phyloP scores from a whole-genome alignment of 495 filamentous ascomycete species.

The Penicillium herquei region DNA sequence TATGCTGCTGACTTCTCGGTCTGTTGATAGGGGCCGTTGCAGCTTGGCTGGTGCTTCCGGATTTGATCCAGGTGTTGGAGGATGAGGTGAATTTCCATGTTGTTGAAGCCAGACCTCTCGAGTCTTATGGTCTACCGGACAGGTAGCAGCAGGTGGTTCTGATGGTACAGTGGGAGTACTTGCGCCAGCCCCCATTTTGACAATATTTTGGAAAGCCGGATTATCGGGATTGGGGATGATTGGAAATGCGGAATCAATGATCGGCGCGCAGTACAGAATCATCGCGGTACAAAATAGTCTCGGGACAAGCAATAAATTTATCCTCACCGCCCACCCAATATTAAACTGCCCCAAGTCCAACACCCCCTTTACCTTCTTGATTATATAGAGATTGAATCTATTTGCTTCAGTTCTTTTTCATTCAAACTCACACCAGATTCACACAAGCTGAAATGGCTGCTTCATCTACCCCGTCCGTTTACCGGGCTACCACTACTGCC shows the following conservation, averaged over 20 bases:
- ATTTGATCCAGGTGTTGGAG: slow-evolving; percentile 28
- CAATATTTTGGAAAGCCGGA: background rate
- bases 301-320: slow-evolving; percentile 23
- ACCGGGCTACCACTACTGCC: slow-evolving; percentile 90
- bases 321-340: slow-evolving; percentile 31
- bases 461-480: slow-evolving; percentile 50
- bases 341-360: background rate
- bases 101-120: slow-evolving; percentile 77
- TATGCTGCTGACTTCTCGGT: slow-evolving; percentile 80
- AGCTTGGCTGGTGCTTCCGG: slow-evolving; percentile 35
- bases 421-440: too few species aligned
- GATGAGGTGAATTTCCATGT: slow-evolving; percentile 32
- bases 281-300: slow-evolving; percentile 1
- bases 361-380: background rate
- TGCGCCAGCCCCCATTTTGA: slow-evolving; percentile 39
- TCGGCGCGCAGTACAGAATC: slow-evolving; percentile 15
- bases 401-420: background rate
- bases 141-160: slow-evolving; percentile 43
- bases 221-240: slow-evolving; percentile 4
- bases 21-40: slow-evolving; percentile 46
- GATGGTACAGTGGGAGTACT: slow-evolving; percentile 38
- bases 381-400: background rate
- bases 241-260: slow-evolving; percentile 14
- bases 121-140: slow-evolving; percentile 86
- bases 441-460: slow-evolving; percentile 44